Base-by-base conservation (phyloP, 192 early-diverging fungal species). In the Podila horticola region DNA sequence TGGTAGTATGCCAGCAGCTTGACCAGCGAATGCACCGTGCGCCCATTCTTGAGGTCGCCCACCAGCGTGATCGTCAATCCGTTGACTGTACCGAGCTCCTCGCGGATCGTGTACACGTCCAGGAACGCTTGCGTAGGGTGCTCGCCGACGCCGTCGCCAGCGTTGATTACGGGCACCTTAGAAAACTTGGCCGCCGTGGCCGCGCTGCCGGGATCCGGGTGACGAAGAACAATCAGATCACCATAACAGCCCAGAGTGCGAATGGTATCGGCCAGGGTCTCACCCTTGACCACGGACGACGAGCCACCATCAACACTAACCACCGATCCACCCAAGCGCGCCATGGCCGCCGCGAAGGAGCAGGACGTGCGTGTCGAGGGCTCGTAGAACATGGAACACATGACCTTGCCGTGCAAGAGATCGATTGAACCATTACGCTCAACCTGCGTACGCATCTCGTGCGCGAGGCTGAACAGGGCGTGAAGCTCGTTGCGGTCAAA, bases 81-180 rank as follows among this genome's bases (percentile, higher is more conserved):
- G 84, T 98, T 98, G 55, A 98, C 95, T 24, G 96, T 97, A 58
- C 96, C 96, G n/a, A 99, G 88, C 83, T 98, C 97, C 88, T 95
- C 93, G 77, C 92, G 86, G 64, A 84, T 82, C 10, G 83, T 84
- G 52, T 55, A 98, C 19, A 93, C 88, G 79, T 99, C 98, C 64
- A 99, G 87, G 87, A 99, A 94, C 48, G 97, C 98, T 81, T 99
- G 98, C 26, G 97, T 95, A 34, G 98, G 98, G 85, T 99, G 98
- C 88, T 99, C 98, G 34, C 98, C 98, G 38, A 91, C 88, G 59
- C 98, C 98, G 82, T 99, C 97, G 62, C 98, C 98, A 41, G 96
- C 98, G 70, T 98, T 98, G 83, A 99, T 94, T 17, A 99, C 88
- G 5, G 98, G 98, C 20, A 97, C 91, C 73, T 91, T 93, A 34